Conservation (phyloP, 169 alveolate genomes). For the Cryptosporidium viatorum region DNA sequence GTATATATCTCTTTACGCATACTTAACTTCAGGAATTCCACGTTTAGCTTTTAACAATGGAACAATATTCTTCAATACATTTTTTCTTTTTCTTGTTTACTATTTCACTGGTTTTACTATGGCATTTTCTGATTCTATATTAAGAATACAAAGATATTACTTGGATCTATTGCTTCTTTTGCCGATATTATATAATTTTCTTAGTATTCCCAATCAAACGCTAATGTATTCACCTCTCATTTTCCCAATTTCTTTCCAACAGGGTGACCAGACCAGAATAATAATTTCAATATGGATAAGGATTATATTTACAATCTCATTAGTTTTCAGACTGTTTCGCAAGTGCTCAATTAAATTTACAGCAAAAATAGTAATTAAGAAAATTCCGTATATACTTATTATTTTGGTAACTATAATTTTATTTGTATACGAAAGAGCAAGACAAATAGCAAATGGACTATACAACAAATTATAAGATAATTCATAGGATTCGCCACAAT, state of each 20-base stretch:
- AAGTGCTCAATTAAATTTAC: background rate
- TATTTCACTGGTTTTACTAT: constrained; percentile 34
- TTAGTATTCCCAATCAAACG: background rate
- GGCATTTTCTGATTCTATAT: constrained; percentile 6
- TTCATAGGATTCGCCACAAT: background rate
- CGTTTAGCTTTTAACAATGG: background rate
- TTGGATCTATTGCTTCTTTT: constrained; percentile 22
- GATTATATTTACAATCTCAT: constrained; percentile 14
- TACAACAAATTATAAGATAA: background rate
- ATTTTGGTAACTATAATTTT: background rate
- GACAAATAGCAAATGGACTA: background rate
- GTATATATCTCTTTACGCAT: background rate
- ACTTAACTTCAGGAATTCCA: background rate
- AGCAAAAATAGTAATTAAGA: background rate
- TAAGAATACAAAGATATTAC: constrained; percentile 5
- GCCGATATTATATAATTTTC: constrained; percentile 10
- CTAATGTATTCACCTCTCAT: constrained; percentile 13
- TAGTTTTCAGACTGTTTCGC: background rate
- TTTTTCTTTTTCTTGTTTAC: constrained; percentile 27
- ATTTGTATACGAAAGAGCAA: constrained; percentile 55
- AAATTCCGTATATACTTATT: constrained; percentile 25
- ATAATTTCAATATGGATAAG: constrained; percentile 32
- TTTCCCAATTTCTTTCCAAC: constrained; percentile 16
- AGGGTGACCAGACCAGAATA: background rate
- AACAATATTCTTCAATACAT: background rate